phyloP scores from a whole-genome alignment of 2,329 filamentous ascomycete genomes.

The Mycosphaerella sp. region DNA sequence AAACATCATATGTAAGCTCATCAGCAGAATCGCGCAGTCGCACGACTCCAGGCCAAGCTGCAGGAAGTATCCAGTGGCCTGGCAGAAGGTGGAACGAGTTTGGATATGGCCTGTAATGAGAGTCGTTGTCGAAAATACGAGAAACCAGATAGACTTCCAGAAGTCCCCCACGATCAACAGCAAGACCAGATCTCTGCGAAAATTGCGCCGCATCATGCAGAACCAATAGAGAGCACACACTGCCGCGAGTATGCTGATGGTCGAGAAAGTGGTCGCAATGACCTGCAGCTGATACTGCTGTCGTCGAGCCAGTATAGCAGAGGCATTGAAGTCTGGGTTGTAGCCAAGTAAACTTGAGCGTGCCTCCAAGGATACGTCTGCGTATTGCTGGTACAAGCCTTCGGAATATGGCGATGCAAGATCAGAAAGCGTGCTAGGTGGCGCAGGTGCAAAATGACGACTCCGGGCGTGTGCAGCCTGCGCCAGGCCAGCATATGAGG shows the following conservation, averaged over 20 bases:
- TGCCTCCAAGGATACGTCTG: background rate
- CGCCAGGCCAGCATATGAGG: background rate
- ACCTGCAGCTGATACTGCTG: conserved; percentile 31
- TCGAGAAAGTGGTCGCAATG: conserved; percentile 33
- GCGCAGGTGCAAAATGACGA: background rate
- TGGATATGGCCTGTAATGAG: conserved; percentile 44
- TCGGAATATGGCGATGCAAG: background rate
- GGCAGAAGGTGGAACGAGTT: conserved; percentile 24
- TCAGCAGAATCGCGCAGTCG: conserved; percentile 65
- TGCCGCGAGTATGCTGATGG: conserved; percentile 53
- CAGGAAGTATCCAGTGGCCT: conserved; percentile 29
- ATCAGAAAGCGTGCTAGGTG: background rate
- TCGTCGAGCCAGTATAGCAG: conserved; percentile 12
- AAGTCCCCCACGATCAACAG: conserved; percentile 66
- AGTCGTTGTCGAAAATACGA: conserved; percentile 58
- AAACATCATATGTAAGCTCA: conserved; percentile 65
- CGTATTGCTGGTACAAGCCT: background rate
- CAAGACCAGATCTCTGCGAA: conserved; percentile 70
- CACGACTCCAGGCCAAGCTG: conserved; percentile 27
- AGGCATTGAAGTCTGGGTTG: conserved; percentile 20
- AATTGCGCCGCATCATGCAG: conserved; percentile 63
- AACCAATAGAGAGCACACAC: conserved; percentile 64
- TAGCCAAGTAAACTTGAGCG: conserved; percentile 10
- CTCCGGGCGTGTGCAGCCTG: too few relatives aligned
- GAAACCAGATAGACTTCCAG: conserved; percentile 62